phyloP scores from a whole-genome alignment of 805 yeast species.

The Spencermartinsiella europaea region DNA sequence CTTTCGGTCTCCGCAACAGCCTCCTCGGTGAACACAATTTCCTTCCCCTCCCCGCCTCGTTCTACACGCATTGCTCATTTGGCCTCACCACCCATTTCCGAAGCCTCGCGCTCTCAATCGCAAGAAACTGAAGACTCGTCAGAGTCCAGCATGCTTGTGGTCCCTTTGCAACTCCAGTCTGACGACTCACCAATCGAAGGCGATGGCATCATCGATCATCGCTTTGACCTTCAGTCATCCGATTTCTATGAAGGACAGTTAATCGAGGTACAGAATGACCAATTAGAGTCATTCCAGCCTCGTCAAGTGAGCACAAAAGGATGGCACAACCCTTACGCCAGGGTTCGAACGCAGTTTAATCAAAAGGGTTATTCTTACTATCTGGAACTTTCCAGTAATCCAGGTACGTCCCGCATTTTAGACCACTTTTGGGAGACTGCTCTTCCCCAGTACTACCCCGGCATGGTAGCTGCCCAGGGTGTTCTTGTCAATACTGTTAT shows the following conservation, averaged over 20 bases:
- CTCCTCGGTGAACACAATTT: background rate
- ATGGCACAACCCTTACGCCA: background rate
- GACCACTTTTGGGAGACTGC: background rate
- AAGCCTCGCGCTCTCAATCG: too few relatives aligned
- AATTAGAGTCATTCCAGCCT: background rate
- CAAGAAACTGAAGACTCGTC: too few relatives aligned
- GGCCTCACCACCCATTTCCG: too few relatives aligned
- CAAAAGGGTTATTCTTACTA: background rate
- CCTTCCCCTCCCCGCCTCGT: background rate
- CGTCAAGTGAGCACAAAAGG: background rate
- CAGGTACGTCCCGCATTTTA: background rate
- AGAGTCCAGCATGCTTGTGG: background rate
- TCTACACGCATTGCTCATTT: too few relatives aligned
- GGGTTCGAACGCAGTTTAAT: background rate
- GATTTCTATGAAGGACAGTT: too few relatives aligned
- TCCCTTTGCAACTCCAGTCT: background rate
- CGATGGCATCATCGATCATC: background rate
- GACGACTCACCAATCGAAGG: background rate
- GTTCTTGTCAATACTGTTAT: background rate
- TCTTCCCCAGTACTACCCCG: background rate
- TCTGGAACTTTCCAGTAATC: background rate
- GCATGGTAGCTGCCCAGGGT: background rate
- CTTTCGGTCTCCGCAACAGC: background rate
- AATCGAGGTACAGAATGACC: too few relatives aligned
- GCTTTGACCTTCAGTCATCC: background rate